Evolutionary conservation across 2,329 filamentous ascomycete genomes (phyloP).

Genomic region (Fusarium ramigenum): DNA sequence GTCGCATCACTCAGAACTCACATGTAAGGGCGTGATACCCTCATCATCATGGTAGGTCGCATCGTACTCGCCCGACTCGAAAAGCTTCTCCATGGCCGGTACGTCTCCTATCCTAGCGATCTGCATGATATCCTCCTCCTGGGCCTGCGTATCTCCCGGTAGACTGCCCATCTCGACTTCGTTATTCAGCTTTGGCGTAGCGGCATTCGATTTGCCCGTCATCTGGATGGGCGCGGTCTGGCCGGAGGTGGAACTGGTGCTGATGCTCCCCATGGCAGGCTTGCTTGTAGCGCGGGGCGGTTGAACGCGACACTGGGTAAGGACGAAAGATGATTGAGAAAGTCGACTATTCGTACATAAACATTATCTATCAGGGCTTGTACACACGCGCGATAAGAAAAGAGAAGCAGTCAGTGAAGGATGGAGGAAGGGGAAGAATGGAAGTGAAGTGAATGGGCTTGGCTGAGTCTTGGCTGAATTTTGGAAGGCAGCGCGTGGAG

Average conservation of each 20-base stretch:
- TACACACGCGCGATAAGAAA: constrained; percentile 7
- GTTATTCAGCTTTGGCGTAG: constrained; percentile 65
- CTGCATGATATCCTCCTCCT: constrained; percentile 90
- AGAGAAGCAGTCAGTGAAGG: constrained; percentile 11
- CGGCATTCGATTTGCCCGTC: constrained; percentile 62
- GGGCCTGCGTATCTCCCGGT: constrained; percentile 50
- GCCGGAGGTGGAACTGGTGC: constrained; percentile 48
- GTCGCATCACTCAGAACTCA: constrained; percentile 56
- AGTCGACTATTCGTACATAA: constrained; percentile 31
- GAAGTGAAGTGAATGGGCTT: constrained; percentile 26
- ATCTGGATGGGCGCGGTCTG: constrained; percentile 63
- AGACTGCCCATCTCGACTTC: constrained; percentile 65
- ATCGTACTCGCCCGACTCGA: constrained; percentile 82
- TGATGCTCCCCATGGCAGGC: constrained; percentile 54
- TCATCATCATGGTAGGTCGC: constrained; percentile 88
- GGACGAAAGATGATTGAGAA: constrained; percentile 9
- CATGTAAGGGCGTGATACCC: constrained; percentile 94
- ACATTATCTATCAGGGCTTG: constrained; percentile 31
- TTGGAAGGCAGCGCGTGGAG: constrained; percentile 42
- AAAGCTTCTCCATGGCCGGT: constrained; percentile 85
- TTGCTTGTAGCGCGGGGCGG: constrained; percentile 1
- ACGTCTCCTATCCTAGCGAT: constrained; percentile 89
- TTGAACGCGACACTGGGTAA: background rate
- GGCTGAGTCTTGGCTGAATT: constrained; percentile 33
- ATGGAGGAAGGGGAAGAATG: constrained; percentile 18